Evolutionary conservation across 805 yeast species (phyloP).

Genomic region (Brettanomyces naardenensis): DNA sequence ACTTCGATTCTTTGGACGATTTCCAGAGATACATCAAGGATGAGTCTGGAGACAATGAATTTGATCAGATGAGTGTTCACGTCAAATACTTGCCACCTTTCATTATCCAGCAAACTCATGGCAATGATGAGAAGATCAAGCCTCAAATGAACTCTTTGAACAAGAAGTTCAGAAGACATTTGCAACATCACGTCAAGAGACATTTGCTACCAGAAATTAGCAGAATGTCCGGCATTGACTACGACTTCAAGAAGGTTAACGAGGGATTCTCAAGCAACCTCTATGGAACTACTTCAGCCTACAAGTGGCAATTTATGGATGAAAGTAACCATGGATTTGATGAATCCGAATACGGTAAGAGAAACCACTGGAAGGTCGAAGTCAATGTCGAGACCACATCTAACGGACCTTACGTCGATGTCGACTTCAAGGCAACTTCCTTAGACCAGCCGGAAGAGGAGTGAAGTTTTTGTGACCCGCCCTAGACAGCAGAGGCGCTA

Average conservation of each 20-base stretch:
- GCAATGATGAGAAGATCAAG: constrained; percentile 63
- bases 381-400: constrained; percentile 61
- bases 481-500: not conserved
- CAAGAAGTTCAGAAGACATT: constrained; percentile 62
- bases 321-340: constrained; percentile 46
- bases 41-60: constrained; percentile 72
- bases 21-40: constrained; percentile 61
- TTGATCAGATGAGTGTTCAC: constrained; percentile 59
- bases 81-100: constrained; percentile 69
- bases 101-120: constrained; percentile 55
- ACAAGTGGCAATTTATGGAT: constrained; percentile 61
- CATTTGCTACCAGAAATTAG: constrained; percentile 63
- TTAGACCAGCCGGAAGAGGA: not conserved
- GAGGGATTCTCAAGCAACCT: constrained; percentile 40
- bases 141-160: constrained; percentile 66
- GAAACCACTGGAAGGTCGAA: constrained; percentile 58
- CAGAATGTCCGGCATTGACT: constrained; percentile 47
- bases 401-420: constrained; percentile 57
- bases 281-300: constrained; percentile 33
- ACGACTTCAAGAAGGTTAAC: constrained; percentile 32
- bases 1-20: constrained; percentile 54
- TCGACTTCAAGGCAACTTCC: constrained; percentile 39
- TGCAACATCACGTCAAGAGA: constrained; percentile 67
- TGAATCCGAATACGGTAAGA: constrained; percentile 34
- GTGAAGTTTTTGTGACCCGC: not conserved